Base-by-base conservation (phyloP, 148 eudicot species). In the Spergularia marina region DNA sequence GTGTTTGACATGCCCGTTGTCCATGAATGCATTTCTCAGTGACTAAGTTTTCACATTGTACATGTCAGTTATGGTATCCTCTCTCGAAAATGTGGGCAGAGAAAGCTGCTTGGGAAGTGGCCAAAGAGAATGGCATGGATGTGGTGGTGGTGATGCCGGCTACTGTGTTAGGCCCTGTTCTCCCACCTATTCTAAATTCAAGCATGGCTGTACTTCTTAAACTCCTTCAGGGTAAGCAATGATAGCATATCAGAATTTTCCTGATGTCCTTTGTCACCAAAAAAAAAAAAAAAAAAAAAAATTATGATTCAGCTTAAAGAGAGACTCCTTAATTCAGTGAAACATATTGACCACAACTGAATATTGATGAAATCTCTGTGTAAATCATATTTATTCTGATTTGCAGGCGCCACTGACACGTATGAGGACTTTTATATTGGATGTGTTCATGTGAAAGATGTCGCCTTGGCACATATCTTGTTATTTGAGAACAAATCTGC, bases 51-150 rank as follows among this genome's bases (percentile, higher is more conserved):
- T 52, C 12, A 11, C 11, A 16, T 53, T 23, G 25, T 72, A 11
- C 16, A 49, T 54, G 15, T 41, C 52, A 92, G 95, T 20, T 92
- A 57, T 90, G 95, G 97, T 92, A 92, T 85, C 85, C 97, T 56
- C 80, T 85, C 17, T 94, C 98, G 0, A 94, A 94, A 82, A 85
- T 82, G 51, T 81, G 85, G 61, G 97, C 97, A 7, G 98, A 94
- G 75, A 91, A 91, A 74, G 95, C 90, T n/a, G 89, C 98, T 11
- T 94, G 97, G 97, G 86, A 94, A 62, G 88, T 84, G 70, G 84
- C 91, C 30, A 78, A 86, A 67, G 95, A 90, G 70, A 88, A 85
- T 10, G 89, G 78, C 53, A 62, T 91, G 61, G 95, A 94, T 72
- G 84, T 94, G 70, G 98, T 89, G 53, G 93, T 90, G 65, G 84